Conservation (phyloP, 257 asterid species). For the Nicotiana otophora region DNA sequence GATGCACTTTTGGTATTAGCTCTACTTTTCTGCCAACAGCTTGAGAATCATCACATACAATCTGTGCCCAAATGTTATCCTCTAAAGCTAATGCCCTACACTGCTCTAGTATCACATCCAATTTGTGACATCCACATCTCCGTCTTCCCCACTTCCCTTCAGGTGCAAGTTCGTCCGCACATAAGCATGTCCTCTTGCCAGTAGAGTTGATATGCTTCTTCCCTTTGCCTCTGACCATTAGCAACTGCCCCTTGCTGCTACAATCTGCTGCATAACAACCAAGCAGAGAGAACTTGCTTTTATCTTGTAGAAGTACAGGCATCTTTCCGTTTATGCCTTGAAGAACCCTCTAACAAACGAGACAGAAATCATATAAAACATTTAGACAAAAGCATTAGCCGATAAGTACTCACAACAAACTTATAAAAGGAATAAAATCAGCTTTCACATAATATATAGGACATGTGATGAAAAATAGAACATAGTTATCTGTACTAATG, state of each 20-base stretch:
- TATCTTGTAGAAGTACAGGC: slow-evolving; percentile 62
- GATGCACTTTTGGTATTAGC: slow-evolving; percentile 60
- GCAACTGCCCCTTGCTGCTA: slow-evolving; percentile 25
- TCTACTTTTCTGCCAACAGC: slow-evolving; percentile 22
- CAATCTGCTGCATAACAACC: slow-evolving; percentile 48
- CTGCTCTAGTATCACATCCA: slow-evolving; percentile 30
- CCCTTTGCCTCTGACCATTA: slow-evolving; percentile 19
- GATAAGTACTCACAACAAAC: neutral
- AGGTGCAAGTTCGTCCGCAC: slow-evolving; percentile 5
- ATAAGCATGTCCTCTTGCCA: slow-evolving; percentile 11
- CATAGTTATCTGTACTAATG: neutral
- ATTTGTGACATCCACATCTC: slow-evolving; percentile 58
- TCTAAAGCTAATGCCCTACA: slow-evolving; percentile 23
- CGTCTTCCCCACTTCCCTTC: slow-evolving; percentile 18
- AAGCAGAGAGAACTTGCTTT: slow-evolving; percentile 49
- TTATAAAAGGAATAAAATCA: neutral
- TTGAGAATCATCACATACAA: slow-evolving; percentile 31
- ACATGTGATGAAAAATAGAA: neutral
- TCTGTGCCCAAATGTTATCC: slow-evolving; percentile 45
- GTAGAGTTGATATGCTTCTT: slow-evolving; percentile 9
- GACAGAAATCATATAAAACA: neutral
- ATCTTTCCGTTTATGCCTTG: slow-evolving; percentile 46
- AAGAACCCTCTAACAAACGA: slow-evolving; percentile 44
- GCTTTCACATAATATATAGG: neutral
- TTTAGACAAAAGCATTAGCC: neutral